Base-by-base conservation (phyloP, 2,329 filamentous ascomycete species). In the Xylariales sp. region DNA sequence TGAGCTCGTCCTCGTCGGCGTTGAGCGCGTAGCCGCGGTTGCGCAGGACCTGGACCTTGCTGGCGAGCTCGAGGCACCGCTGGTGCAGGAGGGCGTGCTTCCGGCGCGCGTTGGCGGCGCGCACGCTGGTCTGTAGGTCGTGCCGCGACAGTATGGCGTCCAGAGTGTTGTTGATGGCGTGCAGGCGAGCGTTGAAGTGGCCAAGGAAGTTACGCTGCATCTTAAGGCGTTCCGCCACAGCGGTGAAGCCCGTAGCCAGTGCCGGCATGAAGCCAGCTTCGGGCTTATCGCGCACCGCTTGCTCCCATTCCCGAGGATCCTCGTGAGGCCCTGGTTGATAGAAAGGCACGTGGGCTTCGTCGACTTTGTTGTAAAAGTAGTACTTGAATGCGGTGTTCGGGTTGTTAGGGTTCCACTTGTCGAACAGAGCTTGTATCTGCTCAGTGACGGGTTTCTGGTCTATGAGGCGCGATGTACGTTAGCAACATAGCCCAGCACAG, bases 311-410 rank as follows among this genome's bases (percentile, higher is more conserved):
- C 47, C 78, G 76, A 25, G 83, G 78, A 54, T 90, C 81, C 55
- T 93, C 88, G 49, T 77, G 70, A 2, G 79, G 67, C 13, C 76
- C 70, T 3, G 85, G 85, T 46, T 81, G 77, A 61, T 85, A 90
- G 60, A 85, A 89, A 10, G 85, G 85, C n/a, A 84, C 81, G 55
- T 76, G 75, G 37, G 78, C 76, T 52, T 85, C 78, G 46, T 85
- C 81, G 45, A 90, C 85, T 48, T 86, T 81, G 65, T 93, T 93
- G 72, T 93, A 94, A 60, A 93, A 88, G 67, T 91, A 91, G 55
- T 85, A 72, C 60, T 88, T 85, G 66, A 93, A 88, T 19, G 76
- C 78, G 51, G 85, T 89, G 55, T 78, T 79, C 16, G 78, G 72
- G 57, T 72, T 76, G 18, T 71, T 62, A 1, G 85, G 81, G 44